Percentiles rank a stretch among this genome's conserved stretches.
Conservation (phyloP, 441 rosid species). For the Adansonia gregorii region DNA sequence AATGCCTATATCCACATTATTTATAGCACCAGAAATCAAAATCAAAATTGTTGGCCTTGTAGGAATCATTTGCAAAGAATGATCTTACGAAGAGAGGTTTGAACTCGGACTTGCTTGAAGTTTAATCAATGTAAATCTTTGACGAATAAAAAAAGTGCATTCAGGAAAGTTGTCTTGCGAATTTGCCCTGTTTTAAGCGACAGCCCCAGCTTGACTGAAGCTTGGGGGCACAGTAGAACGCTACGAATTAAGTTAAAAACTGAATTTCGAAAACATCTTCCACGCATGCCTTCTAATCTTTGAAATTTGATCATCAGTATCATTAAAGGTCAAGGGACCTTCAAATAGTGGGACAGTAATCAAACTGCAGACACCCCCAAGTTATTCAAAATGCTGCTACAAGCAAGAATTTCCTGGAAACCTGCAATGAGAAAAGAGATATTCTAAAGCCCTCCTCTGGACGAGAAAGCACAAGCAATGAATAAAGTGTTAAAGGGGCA, state of each 20-base stretch:
- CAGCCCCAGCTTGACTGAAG: neutral
- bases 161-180: neutral
- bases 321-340: too few relatives aligned
- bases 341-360: neutral
- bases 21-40: neutral
- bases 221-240: neutral
- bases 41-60: neutral
- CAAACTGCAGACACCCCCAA: neutral
- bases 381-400: neutral
- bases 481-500: constrained; percentile 24
- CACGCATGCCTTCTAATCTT: too few relatives aligned
- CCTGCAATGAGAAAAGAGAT: constrained; percentile 32
- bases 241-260: neutral
- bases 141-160: neutral
- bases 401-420: constrained; percentile 26
- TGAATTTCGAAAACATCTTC: neutral
- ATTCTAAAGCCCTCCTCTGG: constrained; percentile 35
- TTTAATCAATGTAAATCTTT: too few relatives aligned
- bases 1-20: neutral
- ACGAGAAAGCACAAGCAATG: constrained; percentile 46
- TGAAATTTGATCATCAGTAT: too few relatives aligned
- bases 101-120: too few relatives aligned
- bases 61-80: neutral
- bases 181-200: neutral
- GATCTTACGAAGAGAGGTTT: neutral